Base-by-base conservation (phyloP, 1,284 basidiomycete genomes). In the Fomitopsis pinicola region DNA sequence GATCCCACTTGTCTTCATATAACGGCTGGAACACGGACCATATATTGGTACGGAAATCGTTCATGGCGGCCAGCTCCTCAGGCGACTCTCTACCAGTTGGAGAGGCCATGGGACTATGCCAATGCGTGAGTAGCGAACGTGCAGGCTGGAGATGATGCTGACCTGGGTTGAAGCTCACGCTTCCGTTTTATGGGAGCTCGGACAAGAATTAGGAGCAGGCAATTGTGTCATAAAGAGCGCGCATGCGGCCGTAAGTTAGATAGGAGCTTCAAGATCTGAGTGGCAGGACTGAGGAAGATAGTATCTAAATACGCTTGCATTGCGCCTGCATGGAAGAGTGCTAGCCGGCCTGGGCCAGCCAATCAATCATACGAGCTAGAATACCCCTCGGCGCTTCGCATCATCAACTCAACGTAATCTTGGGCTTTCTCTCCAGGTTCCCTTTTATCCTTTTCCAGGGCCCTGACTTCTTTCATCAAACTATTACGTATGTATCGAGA, bases 1-100 rank as follows among this genome's bases (percentile, higher is more conserved):
- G 67, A 57, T 71, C 69, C 73, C 73, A 74, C 35, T 65, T 69
- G 60, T 72, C 70, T 57, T 71, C 73, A 59, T 74, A 74, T 7
- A 68, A 61, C 14, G 69, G 65, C 56, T 73, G 70, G 64, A 74
- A 73, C 26, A 71, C 64, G 10, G 66, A 59, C 71, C 70, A 72
- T 28, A 74, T 68, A 55, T 66, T 69, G 19, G 65, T 55, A 17
- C 67, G 68, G 50, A 73, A 74, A 59, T 74, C 73, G 26, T 68
- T 57, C 64, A 70, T 65, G 36, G 69, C 70, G 9, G 69, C 67
- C 42, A 62, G 64, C 63, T 74, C 72, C 30, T 66, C 67, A 5
- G 71, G 69, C 5, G 69, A 62, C 54, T 69, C 42, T 58, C 33
- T 65, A 15, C 64, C 59, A 26, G 58, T 58, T n/a, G 57, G 56